Percentiles rank a stretch among this genome's conserved stretches.
phyloP scores from a whole-genome alignment of 371 early-diverging fungal species.

The Haplosporangium sp. region DNA sequence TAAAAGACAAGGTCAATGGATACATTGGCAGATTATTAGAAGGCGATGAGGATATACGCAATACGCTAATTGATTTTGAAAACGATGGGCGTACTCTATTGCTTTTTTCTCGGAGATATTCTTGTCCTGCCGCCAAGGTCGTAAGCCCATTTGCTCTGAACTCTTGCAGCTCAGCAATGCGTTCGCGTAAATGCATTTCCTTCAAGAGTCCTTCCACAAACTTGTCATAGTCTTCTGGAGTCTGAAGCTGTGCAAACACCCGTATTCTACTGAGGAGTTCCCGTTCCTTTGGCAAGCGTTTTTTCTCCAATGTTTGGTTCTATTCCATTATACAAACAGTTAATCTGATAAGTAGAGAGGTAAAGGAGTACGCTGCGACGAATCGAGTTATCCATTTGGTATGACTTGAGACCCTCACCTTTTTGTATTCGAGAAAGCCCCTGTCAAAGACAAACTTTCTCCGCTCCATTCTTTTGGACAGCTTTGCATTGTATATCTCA shows the following conservation, averaged over 20 bases:
- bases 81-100: conserved; percentile 58
- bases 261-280: conserved; percentile 82
- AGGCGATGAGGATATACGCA: too few relatives aligned
- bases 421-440: conserved; percentile 86
- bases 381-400: too few relatives aligned
- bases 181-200: conserved; percentile 77
- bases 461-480: conserved; percentile 86
- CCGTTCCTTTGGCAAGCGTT: conserved; percentile 86
- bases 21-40: neutral
- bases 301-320: conserved; percentile 82
- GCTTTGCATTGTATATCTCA: conserved; percentile 90
- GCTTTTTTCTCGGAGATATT: conserved; percentile 75
- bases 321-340: conserved; percentile 10
- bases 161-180: conserved; percentile 90
- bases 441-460: conserved; percentile 91
- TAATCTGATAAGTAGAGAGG: neutral
- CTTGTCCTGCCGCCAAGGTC: conserved; percentile 76
- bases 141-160: conserved; percentile 91
- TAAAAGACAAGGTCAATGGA: conserved; percentile 1
- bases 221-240: conserved; percentile 82
- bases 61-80: too few relatives aligned
- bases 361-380: too few relatives aligned
- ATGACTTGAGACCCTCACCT: conserved; percentile 44
- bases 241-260: conserved; percentile 91
- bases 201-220: conserved; percentile 85